A percentile compares a stretch with the other conserved stretches of the same genome.
Evolutionary conservation across 202 grass and related monocot genomes (phyloP).

Genomic region (Musa balbisiana): DNA sequence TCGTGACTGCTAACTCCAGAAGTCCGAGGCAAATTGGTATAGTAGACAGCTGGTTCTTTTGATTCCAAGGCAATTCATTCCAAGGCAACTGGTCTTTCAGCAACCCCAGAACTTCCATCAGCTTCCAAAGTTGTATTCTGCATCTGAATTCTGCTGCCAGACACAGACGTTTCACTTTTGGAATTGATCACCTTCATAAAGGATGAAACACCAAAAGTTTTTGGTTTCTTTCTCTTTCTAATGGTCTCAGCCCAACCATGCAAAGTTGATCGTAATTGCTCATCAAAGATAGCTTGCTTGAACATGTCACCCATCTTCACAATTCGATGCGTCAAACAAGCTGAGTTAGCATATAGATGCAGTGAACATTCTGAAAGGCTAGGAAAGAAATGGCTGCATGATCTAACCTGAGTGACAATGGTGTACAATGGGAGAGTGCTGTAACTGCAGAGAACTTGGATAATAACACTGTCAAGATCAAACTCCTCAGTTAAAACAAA

Average conservation of each 20-base stretch:
- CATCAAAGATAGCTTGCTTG: slow-evolving; percentile 36
- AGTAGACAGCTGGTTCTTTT: not conserved
- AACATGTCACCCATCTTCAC: slow-evolving; percentile 37
- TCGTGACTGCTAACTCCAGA: not conserved
- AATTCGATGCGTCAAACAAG: not conserved
- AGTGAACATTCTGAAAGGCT: not conserved
- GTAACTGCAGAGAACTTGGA: slow-evolving; percentile 40
- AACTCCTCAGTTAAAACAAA: slow-evolving; percentile 2
- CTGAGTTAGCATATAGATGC: not conserved
- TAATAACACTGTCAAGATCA: slow-evolving; percentile 14
- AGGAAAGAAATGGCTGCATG: not conserved
- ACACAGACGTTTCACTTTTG: not conserved
- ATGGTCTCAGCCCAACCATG: slow-evolving; percentile 19
- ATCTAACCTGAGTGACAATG: slow-evolving; percentile 37
- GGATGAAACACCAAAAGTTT: not conserved
- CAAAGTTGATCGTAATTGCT: slow-evolving; percentile 16
- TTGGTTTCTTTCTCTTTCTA: slow-evolving; percentile 10
- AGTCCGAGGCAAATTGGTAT: not conserved
- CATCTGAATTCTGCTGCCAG: slow-evolving; percentile 1
- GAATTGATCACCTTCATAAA: not conserved
- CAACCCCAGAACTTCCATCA: not conserved
- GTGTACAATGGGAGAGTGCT: slow-evolving; percentile 38
- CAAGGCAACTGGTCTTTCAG: not conserved
- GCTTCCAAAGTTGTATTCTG: not conserved
- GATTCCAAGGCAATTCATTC: not conserved